These are phyloP conservation scores for Avena insularis DNA, from an alignment of 176 grass and related monocot genomes.

Conservation along the genomic window DNA sequence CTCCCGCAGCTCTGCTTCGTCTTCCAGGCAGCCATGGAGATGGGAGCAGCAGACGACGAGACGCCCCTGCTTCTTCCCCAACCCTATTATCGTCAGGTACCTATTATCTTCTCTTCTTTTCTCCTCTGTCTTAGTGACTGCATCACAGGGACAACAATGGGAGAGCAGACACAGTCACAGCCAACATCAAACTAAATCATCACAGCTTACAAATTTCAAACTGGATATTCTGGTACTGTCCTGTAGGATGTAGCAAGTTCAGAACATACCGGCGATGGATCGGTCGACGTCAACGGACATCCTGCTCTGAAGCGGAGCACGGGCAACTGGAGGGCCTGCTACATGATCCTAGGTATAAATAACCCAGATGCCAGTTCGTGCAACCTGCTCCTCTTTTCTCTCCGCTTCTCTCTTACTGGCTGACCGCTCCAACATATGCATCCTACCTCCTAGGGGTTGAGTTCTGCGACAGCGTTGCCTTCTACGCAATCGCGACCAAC, in stretches of 20 bases:
- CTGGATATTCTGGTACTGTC: not conserved
- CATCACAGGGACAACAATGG: not conserved
- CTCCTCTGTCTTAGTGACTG: not conserved
- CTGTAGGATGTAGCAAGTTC: conserved; percentile 21
- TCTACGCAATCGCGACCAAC: conserved; percentile 4
- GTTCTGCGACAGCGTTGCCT: conserved; percentile 1
- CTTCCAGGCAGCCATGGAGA: conserved; percentile 33
- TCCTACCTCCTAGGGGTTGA: conserved; percentile 14
- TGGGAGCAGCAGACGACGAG: conserved; percentile 37
- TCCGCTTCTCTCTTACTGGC: not conserved
- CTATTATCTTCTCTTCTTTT: not conserved
- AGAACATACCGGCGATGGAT: conserved; percentile 16
- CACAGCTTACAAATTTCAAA: not conserved
- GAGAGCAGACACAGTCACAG: not conserved
- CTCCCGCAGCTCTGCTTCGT: not conserved
- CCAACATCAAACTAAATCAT: not conserved
- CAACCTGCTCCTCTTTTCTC: not conserved
- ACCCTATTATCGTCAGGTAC: conserved; percentile 17
- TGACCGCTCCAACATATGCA: not conserved
- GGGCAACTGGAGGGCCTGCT: conserved; percentile 47
- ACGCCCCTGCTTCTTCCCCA: conserved; percentile 32
- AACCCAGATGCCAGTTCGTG: not conserved
- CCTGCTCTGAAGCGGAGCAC: conserved; percentile 46
- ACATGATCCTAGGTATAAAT: conserved; percentile 33
- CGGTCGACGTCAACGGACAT: conserved; percentile 35